Base-by-base conservation (phyloP, 257 asterid genomes). In the Nicotiana sylvestris region DNA sequence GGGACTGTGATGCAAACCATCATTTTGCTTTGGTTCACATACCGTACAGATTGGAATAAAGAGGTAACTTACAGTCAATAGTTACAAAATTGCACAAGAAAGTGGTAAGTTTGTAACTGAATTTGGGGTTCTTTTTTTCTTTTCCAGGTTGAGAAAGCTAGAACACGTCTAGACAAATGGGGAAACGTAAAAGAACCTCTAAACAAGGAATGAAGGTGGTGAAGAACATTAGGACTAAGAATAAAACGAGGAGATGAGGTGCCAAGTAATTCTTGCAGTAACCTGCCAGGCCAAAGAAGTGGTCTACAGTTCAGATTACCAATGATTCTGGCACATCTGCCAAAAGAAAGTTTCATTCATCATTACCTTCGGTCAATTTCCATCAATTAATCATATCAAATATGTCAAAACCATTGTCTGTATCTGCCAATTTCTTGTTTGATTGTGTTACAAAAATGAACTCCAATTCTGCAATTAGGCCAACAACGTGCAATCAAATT, bases 1-100 rank as follows among this genome's bases (percentile, higher is more conserved):
- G 98, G 98, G 49, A 95, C 98, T 13, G 35, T 90, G 85, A 88
- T 93, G 98, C 98, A 93, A 81, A 95, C 98, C 3, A 32, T 93
- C 17, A 95, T 95, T 81, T 85, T 95, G 56, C 80, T 95, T 4
- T 95, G 96, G 97, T 90, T 87, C 2, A 95, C 98, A 68, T 89
- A 86, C 67, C 92, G 89, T 2, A 87, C 98, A 0, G 96, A 93
- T 57, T 95, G 96, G 98, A 80, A 87, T n/a, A 86, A 87, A 86
- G 98, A 95, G 98, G 98, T 92, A 9, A 53, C 25, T 43, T 12
- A 51, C 6, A 13, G 29, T 6, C 1, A 60, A 61, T n/a, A 32
- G 27, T 9, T 66, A 6, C 6, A n/a, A 55, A 43, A 81, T 80
- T 53, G 35, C 21, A 18, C 9, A 69, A 33, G 37, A 46, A 35